Evolutionary conservation across 495 filamentous ascomycete genomes (phyloP), one percentile per base, ranked within the genome.

Genomic region (Neurospora sp.): DNA sequence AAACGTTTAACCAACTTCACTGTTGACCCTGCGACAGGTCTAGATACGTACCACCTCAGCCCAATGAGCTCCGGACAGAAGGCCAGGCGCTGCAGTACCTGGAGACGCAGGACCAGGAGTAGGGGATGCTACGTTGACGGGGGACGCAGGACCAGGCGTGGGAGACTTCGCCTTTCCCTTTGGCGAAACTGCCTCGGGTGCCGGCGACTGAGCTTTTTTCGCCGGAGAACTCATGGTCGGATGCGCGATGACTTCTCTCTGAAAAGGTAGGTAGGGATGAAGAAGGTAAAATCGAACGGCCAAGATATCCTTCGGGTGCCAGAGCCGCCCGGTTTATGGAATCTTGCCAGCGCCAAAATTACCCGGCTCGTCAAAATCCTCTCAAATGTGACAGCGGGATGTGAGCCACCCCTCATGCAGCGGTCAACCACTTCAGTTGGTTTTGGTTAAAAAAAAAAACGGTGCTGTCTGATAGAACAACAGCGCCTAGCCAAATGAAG

Each of bases 31-130:
- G 27, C 12, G 35, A 68, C 20, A 7, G 6, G 16, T 44, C 18
- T 14, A 14, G 9, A 38, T 31, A 40, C 70, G 16, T 41, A 74
- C 73, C 61, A 72, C 59, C 11, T 74, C 39, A 5, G 66, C 59
- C 73, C 73, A 74, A 38, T 72, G 73, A 1, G 69, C 66, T n/a
- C 39, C 73, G 18, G 73, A 70, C 14, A 74, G 70, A 20, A 72
- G 53, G 27, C 41, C 40, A 1, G 12, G 16, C 37, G 27, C 20
- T 31, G 27, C n/a, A 22, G 27, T 31, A 31, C 27, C 27, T 31
- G 27, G 27, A 31, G 8, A 48, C 44, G 44, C 44, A 48, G 44
- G n/a, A 20, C 44, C 44, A 48, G 44, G 44, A 20, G 44, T n/a
- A 20, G 44, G 44, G 2, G 44, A 48, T 7, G 9, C 3, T 9